Conservation (phyloP, 352 stramenopile genomes). For the Pythium biforme region DNA sequence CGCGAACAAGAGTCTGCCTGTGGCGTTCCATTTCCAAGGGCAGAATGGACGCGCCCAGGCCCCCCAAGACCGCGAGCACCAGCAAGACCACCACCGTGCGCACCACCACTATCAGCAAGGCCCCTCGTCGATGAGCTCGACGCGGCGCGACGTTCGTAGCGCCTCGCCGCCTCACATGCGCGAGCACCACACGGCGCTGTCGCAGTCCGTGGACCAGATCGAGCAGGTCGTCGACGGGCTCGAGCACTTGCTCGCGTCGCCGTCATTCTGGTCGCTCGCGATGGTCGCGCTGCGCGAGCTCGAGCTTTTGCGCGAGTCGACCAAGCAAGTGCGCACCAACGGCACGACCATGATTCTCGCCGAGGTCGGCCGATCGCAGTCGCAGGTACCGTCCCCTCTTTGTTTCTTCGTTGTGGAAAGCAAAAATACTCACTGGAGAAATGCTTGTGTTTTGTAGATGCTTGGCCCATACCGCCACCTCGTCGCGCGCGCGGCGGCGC, state of each 20-base stretch:
- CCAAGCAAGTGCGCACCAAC: slow-evolving; percentile 65
- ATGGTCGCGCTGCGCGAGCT: slow-evolving; percentile 46
- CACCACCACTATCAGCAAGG: background rate
- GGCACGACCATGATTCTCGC: slow-evolving; percentile 61
- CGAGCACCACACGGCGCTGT: slow-evolving; percentile 31
- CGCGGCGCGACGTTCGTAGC: background rate
- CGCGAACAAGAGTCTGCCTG: slow-evolving; percentile 31
- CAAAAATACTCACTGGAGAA: background rate
- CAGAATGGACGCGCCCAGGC: slow-evolving; percentile 5
- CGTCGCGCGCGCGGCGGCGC: slow-evolving; percentile 43
- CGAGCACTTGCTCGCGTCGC: slow-evolving; percentile 36
- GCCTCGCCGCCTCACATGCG: background rate
- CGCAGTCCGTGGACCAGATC: slow-evolving; percentile 53
- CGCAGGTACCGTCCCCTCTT: slow-evolving; percentile 25
- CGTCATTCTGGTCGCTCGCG: slow-evolving; percentile 44
- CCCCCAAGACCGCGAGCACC: background rate
- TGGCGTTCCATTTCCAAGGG: slow-evolving; percentile 67
- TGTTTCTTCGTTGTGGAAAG: background rate
- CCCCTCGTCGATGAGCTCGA: background rate
- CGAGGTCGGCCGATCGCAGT: slow-evolving; percentile 43
- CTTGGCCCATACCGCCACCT: slow-evolving; percentile 47
- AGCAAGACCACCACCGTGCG: slow-evolving; percentile 1
- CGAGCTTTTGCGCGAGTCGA: slow-evolving; percentile 52
- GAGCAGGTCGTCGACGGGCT: slow-evolving; percentile 62
- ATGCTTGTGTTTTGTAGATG: slow-evolving; percentile 23